A percentile compares a stretch with the other conserved stretches of the same genome.
phyloP scores from a whole-genome alignment of 2,329 filamentous ascomycete genomes.

The Penicillium sp. region DNA sequence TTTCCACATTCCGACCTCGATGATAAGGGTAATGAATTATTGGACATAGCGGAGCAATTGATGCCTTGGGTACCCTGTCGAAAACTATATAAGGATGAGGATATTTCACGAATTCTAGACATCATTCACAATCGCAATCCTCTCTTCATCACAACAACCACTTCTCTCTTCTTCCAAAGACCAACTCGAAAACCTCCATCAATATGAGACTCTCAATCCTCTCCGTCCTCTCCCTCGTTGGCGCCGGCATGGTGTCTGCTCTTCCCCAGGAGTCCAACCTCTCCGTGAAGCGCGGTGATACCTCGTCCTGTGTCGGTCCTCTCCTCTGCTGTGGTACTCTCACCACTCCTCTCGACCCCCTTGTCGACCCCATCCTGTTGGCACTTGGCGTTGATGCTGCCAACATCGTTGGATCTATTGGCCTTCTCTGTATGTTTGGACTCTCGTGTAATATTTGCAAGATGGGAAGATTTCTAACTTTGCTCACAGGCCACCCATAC shows the following conservation, averaged over 20 bases:
- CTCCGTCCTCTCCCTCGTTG: slow-evolving; percentile 31
- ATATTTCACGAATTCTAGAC: not conserved
- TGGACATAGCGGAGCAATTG: not conserved
- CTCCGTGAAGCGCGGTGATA: slow-evolving; percentile 14
- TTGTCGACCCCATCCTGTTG: slow-evolving; percentile 27
- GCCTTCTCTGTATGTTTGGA: slow-evolving; percentile 26
- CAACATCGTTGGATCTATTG: slow-evolving; percentile 28
- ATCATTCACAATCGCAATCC: slow-evolving; percentile 2
- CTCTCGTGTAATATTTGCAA: not conserved
- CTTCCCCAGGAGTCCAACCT: slow-evolving; percentile 12
- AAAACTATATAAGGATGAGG: slow-evolving; percentile 10
- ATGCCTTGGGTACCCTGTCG: not conserved
- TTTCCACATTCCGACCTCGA: not conserved
- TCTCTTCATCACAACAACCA: not conserved
- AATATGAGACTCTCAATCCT: slow-evolving; percentile 31
- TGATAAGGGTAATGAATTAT: slow-evolving; percentile 7
- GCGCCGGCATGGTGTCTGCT: slow-evolving; percentile 31
- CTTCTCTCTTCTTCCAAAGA: not conserved
- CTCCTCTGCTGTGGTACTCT: slow-evolving; percentile 31
- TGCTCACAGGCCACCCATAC: slow-evolving; percentile 25
- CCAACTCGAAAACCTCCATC: not conserved
- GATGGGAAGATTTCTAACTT: not conserved
- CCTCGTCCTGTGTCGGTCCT: slow-evolving; percentile 20
- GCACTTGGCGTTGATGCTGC: slow-evolving; percentile 24
- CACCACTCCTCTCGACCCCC: slow-evolving; percentile 29